Conservation (phyloP, 306 rosid species). For the Begonia loranthoides region DNA sequence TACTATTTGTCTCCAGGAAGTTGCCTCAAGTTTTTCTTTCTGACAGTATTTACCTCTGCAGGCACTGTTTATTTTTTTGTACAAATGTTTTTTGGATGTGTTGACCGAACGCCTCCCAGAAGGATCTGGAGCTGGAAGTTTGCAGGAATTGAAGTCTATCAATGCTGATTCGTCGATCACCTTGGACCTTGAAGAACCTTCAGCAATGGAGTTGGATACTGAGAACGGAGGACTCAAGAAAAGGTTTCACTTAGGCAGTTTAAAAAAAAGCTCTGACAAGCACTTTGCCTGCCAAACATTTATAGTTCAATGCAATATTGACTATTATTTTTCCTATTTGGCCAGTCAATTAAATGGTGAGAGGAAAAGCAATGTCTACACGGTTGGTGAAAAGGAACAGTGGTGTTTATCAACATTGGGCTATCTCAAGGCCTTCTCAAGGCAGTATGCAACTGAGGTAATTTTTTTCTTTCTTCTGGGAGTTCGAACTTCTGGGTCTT, state of each 20-base stretch:
- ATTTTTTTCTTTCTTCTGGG: too few species aligned
- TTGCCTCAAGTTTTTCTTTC: too few species aligned
- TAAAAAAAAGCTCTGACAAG: too few species aligned
- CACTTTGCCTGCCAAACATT: too few species aligned
- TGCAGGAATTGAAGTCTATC: slow-evolving; percentile 49
- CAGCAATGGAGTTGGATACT: slow-evolving; percentile 73
- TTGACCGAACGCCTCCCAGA: slow-evolving; percentile 75
- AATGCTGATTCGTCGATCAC: slow-evolving; percentile 48
- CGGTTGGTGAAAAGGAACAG: slow-evolving; percentile 83
- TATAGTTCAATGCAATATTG: too few species aligned
- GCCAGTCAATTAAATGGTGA: slow-evolving; percentile 67
- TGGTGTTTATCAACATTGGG: slow-evolving; percentile 92
- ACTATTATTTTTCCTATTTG: too few species aligned
- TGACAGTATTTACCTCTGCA: slow-evolving; percentile 24
- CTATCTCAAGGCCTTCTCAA: slow-evolving; percentile 87
- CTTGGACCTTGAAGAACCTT: slow-evolving; percentile 61
- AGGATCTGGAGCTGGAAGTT: slow-evolving; percentile 38
- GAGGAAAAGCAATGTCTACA: slow-evolving; percentile 32
- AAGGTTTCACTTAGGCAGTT: too few species aligned
- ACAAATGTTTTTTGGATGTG: slow-evolving; percentile 54
- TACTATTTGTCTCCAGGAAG: neutral
- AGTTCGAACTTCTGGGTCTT: too few species aligned
- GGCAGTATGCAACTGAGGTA: slow-evolving; percentile 98
- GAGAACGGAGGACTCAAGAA: slow-evolving; percentile 46
- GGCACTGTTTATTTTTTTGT: slow-evolving; percentile 68